phyloP scores from a whole-genome alignment of 2,329 filamentous ascomycete genomes.

The Ophiocordyceps robertsii region DNA sequence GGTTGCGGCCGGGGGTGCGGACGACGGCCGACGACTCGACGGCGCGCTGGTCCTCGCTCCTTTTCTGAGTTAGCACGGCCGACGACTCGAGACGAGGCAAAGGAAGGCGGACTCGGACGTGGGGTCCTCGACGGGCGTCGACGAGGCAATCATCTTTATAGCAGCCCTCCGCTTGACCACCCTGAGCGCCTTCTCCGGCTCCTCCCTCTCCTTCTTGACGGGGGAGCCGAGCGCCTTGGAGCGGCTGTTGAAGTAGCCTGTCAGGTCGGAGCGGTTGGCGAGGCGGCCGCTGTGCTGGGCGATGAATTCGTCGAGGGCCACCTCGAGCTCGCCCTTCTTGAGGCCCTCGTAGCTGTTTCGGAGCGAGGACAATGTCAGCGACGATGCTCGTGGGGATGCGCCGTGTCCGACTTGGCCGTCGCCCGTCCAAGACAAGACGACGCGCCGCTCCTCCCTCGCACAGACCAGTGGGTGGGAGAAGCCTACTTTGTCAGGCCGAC shows the following conservation, averaged over 20 bases:
- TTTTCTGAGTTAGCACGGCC: conserved; percentile 1
- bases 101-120: background rate
- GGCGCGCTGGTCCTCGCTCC: conserved; percentile 17
- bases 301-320: conserved; percentile 60
- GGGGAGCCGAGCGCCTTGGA: conserved; percentile 45
- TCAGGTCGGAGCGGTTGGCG: conserved; percentile 47
- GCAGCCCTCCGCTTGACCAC: conserved; percentile 30
- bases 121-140: background rate
- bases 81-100: background rate
- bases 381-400: background rate
- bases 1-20: conserved; percentile 35
- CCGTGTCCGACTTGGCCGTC: too few relatives aligned
- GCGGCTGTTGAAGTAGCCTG: conserved; percentile 64
- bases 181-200: conserved; percentile 26
- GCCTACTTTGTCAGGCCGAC: conserved; percentile 61
- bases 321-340: conserved; percentile 70
- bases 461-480: conserved; percentile 9
- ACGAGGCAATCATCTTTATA: background rate
- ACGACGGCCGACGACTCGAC: conserved; percentile 29
- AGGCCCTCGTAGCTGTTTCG: conserved; percentile 48
- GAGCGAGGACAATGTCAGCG: background rate
- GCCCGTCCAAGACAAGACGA: too few relatives aligned
- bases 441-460: too few relatives aligned
- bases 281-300: conserved; percentile 54
- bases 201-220: conserved; percentile 40